Evolutionary conservation across 345 rosid genomes (phyloP).

Genomic region (Fremontodendron californicum): DNA sequence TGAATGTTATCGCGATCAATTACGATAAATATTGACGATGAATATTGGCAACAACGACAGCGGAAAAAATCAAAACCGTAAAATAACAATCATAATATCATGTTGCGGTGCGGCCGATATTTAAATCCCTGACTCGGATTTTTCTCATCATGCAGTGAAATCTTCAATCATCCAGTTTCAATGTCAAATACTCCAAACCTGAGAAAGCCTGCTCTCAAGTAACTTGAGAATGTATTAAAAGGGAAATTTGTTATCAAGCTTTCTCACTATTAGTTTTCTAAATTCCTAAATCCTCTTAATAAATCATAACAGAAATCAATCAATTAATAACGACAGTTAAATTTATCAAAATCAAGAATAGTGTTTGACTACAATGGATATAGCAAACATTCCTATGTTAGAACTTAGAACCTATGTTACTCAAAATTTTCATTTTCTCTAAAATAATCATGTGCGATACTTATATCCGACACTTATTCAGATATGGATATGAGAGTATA

Average conservation of each 20-base stretch:
- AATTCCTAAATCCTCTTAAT: background rate
- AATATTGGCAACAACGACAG: no score
- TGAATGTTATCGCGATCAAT: no score
- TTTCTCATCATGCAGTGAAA: background rate
- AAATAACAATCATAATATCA: no score
- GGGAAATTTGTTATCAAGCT: background rate
- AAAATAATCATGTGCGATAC: no score
- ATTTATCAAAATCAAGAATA: background rate
- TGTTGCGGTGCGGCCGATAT: no score
- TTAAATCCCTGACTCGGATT: no score
- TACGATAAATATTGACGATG: no score
- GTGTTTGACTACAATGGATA: background rate
- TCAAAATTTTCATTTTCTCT: no score
- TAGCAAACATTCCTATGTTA: background rate
- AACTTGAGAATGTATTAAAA: background rate
- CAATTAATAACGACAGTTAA: background rate
- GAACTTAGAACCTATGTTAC: no score
- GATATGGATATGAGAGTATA: no score
- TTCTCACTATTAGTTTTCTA: slow-evolving; percentile 3
- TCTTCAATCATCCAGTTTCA: background rate
- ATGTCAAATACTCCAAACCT: background rate
- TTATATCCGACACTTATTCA: no score
- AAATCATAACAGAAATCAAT: background rate
- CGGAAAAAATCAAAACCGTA: no score
- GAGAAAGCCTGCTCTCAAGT: background rate